Base-by-base conservation (phyloP, 1,284 basidiomycete species). In the Ceratobasidium sp. region DNA sequence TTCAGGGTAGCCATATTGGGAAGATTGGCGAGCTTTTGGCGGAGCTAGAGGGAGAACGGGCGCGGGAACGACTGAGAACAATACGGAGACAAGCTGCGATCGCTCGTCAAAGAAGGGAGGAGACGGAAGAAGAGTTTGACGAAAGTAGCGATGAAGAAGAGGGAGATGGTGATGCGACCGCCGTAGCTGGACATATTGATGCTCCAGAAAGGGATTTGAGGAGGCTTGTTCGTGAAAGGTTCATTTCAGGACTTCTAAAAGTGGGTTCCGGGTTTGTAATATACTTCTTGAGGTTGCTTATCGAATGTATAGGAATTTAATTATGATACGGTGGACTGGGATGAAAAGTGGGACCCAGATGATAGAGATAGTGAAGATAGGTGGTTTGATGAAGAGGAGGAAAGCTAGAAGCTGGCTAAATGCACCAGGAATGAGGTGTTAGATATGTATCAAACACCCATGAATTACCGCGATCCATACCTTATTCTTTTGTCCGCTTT, bases 311-410 rank as follows among this genome's bases (percentile, higher is more conserved):
- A n/a, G n/a, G n/a, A n/a, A 12, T 84, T 89, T 36, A 85, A 92
- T 75, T 93, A 93, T 74, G 89, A 91, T 74, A 78, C 79, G 62
- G 85, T 90, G 0, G 92, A 93, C 77, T 93, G 91, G 90, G 86
- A 88, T 77, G 92, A 93, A 69, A 81, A 81, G 61, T 85, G 90
- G 81, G 91, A 91, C 76, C 79, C 75, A 21, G 82, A 85, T 73
- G 88, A 89, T 71, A 80, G 85, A 76, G 88, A 89, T 52, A 83
- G 83, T 9, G 87, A 93, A 79, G 91, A 92, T 52, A 81, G 83
- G 36, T 93, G 92, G 89, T 93, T 92, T 79, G 88, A 91, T 70
- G 87, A 89, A 18, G 88, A 89, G 74, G 88, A 89, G 53, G 86
- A 86, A 52, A 59, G 55, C 32, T 75, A 62, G 6, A 14, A 41